phyloP scores from a whole-genome alignment of 495 filamentous ascomycete species.

The Neurospora sp. region DNA sequence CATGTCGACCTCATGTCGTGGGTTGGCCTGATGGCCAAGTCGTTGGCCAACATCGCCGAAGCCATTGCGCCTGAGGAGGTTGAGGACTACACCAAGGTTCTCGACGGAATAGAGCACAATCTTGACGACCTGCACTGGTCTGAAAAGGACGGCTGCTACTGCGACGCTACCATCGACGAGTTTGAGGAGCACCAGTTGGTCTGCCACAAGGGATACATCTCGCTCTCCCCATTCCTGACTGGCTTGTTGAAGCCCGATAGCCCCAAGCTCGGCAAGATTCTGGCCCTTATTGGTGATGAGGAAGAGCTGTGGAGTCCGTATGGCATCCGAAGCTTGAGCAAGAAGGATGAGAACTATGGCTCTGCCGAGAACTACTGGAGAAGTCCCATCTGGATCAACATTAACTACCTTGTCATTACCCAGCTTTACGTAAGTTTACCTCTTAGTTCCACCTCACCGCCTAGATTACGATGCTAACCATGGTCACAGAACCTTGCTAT shows the following conservation, averaged over 20 bases:
- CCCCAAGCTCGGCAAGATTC: constrained; percentile 56
- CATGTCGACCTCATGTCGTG: constrained; percentile 92
- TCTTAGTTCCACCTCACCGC: background rate
- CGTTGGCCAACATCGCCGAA: constrained; percentile 66
- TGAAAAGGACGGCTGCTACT: constrained; percentile 68
- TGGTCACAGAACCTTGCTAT: constrained; percentile 42
- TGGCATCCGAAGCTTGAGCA: constrained; percentile 81
- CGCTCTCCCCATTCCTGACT: constrained; percentile 85
- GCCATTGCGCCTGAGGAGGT: constrained; percentile 65
- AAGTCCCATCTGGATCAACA: constrained; percentile 93
- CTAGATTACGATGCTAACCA: background rate
- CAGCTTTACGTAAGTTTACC: constrained; percentile 63
- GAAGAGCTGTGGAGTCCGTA: constrained; percentile 79
- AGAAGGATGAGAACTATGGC: constrained; percentile 70
- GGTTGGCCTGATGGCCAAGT: constrained; percentile 89
- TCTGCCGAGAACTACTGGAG: constrained; percentile 97
- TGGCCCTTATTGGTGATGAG: constrained; percentile 71
- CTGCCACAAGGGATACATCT: constrained; percentile 95
- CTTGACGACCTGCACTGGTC: constrained; percentile 93
- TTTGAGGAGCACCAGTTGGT: constrained; percentile 84
- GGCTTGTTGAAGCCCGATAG: constrained; percentile 63
- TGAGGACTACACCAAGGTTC: constrained; percentile 56
- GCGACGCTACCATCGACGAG: constrained; percentile 91
- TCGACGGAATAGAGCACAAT: constrained; percentile 74
- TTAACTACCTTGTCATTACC: constrained; percentile 82